phyloP scores from a whole-genome alignment of 2,329 filamentous ascomycete species.

The Arachnopeziza araneosa region DNA sequence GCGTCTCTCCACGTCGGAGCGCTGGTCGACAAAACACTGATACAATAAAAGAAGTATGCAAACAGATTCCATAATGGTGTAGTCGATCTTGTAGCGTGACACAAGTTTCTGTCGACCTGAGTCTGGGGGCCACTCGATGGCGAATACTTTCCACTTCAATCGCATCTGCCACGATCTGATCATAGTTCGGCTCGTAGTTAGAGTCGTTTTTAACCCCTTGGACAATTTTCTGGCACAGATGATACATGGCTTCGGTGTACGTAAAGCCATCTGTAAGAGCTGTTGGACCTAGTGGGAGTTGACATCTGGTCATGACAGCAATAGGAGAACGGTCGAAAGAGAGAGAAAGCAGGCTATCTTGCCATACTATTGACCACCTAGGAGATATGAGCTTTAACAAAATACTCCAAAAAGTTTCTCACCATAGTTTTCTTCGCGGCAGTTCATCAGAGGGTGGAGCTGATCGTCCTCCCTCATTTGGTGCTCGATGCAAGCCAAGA shows the following conservation, averaged over 20 bases:
- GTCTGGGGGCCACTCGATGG: constrained; percentile 45
- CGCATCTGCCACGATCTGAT: constrained; percentile 53
- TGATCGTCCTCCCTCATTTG: constrained; percentile 21
- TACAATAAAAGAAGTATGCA: constrained; percentile 60
- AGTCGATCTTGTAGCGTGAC: constrained; percentile 58
- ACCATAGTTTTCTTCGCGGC: constrained; percentile 29
- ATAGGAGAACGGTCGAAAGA: constrained; percentile 63
- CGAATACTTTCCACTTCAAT: constrained; percentile 36
- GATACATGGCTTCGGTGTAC: constrained; percentile 61
- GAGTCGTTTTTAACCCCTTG: constrained; percentile 30
- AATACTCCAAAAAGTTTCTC: not conserved
- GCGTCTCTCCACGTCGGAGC: constrained; percentile 43
- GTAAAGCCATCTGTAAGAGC: constrained; percentile 45
- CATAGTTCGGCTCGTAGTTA: constrained; percentile 23
- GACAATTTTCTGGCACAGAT: constrained; percentile 56
- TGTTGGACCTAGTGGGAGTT: constrained; percentile 50
- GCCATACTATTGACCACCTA: constrained; percentile 59
- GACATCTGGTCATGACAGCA: constrained; percentile 39
- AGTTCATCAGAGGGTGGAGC: constrained; percentile 27
- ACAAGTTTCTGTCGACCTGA: constrained; percentile 56
- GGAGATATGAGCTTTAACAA: not conserved
- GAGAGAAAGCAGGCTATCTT: constrained; percentile 59
- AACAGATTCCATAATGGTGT: constrained; percentile 58
- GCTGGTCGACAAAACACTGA: constrained; percentile 61
- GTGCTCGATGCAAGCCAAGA: constrained; percentile 48